These are phyloP conservation scores for Amborella trichopoda DNA, from an alignment of 164 flowering plant species.

Conservation along the genomic window DNA sequence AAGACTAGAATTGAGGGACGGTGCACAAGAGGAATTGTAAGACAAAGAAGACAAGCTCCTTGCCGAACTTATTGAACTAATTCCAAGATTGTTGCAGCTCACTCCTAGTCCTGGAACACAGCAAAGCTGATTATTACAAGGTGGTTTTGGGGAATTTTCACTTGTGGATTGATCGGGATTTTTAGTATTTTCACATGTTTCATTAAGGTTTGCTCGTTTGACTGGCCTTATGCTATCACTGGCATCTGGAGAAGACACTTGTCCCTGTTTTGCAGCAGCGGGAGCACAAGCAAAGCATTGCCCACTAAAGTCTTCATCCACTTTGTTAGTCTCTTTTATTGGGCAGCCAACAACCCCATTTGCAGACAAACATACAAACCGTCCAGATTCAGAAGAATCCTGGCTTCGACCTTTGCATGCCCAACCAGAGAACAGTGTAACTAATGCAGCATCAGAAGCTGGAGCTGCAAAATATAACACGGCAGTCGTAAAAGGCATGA, in stretches of 20 bases:
- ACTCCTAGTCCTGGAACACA: slow-evolving; percentile 89
- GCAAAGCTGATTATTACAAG: slow-evolving; percentile 43
- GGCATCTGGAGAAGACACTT: slow-evolving; percentile 5
- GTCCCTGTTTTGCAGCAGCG: slow-evolving; percentile 11
- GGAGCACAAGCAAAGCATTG: slow-evolving; percentile 24
- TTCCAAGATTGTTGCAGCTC: slow-evolving; percentile 35
- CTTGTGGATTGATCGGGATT: slow-evolving; percentile 6
- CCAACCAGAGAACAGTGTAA: slow-evolving; percentile 92
- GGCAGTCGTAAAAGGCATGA: slow-evolving; percentile 73
- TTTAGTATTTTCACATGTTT: slow-evolving; percentile 10
- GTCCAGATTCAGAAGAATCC: slow-evolving; percentile 12
- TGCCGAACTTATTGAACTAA: slow-evolving; percentile 43
- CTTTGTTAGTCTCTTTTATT: slow-evolving; percentile 20
- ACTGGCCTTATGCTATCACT: slow-evolving; percentile 28
- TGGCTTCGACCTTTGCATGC: slow-evolving; percentile 73
- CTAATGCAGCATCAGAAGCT: slow-evolving; percentile 61
- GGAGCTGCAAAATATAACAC: slow-evolving; percentile 62
- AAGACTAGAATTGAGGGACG: slow-evolving; percentile 80
- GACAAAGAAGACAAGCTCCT: slow-evolving; percentile 69
- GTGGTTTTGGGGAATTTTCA: slow-evolving; percentile 13
- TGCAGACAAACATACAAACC: slow-evolving; percentile 44
- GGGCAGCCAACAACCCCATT: slow-evolving; percentile 49
- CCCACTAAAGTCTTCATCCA: slow-evolving; percentile 13
- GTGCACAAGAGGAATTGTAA: slow-evolving; percentile 47
- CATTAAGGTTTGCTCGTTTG: slow-evolving; percentile 30